phyloP scores from a whole-genome alignment of 2,329 filamentous ascomycete species.

The Penicillium sp. region DNA sequence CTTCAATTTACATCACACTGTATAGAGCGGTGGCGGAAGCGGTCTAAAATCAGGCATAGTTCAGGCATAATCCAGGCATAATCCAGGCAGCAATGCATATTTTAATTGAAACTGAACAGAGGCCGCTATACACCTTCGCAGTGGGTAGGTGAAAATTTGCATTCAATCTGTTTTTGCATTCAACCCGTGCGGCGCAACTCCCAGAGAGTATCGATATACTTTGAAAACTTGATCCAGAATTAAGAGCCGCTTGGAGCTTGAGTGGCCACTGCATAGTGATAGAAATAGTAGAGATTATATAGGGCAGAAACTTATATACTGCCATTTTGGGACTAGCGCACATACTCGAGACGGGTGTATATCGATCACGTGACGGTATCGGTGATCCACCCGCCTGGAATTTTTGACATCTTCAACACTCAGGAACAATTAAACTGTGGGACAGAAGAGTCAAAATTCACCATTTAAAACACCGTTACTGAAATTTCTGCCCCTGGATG shows the following conservation, averaged over 20 bases:
- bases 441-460: neutral
- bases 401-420: constrained; percentile 7
- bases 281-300: neutral
- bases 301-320: neutral
- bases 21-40: no score
- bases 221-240: neutral
- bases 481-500: neutral
- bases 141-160: no score
- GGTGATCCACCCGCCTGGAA: constrained; percentile 3
- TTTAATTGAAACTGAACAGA: no score
- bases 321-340: neutral
- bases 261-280: neutral
- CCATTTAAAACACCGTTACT: neutral
- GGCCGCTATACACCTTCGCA: no score
- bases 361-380: neutral
- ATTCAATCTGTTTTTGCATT: no score
- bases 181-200: no score
- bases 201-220: neutral
- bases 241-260: neutral
- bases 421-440: neutral
- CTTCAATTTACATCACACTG: no score
- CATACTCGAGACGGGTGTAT: neutral
- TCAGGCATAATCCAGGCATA: no score
- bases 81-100: no score
- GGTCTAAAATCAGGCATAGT: no score